phyloP scores from a whole-genome alignment of 2,329 filamentous ascomycete species.

The Fusarium neocosmosporiellum region DNA sequence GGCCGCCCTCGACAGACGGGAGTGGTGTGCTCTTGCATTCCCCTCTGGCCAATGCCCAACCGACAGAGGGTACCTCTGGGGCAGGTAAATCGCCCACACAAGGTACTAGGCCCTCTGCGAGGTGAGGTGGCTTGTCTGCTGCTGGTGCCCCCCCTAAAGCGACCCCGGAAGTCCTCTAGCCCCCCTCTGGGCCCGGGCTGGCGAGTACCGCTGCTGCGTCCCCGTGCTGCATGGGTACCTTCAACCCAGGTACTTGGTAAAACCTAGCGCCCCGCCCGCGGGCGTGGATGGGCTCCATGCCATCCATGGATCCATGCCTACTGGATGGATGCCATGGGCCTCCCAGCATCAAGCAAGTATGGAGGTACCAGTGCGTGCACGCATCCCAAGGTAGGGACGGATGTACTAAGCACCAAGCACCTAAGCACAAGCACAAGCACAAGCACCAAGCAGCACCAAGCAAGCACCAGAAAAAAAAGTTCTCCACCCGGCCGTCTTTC shows the following conservation, averaged over 20 bases:
- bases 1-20: neutral
- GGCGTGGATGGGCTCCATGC: neutral
- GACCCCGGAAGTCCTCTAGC: slow-evolving; percentile 29
- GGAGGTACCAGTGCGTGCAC: neutral
- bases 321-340: slow-evolving; percentile 19
- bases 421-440: slow-evolving; percentile 3
- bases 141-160: slow-evolving; percentile 20
- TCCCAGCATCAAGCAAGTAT: slow-evolving; percentile 23
- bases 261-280: slow-evolving; percentile 35
- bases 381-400: neutral
- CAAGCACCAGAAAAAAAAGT: slow-evolving; percentile 22
- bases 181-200: slow-evolving; percentile 21
- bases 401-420: slow-evolving; percentile 11
- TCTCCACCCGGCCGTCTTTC: slow-evolving; percentile 34
- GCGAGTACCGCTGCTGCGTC: slow-evolving; percentile 38
- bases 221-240: slow-evolving; percentile 34
- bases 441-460: slow-evolving; percentile 15
- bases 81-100: slow-evolving; percentile 29
- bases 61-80: slow-evolving; percentile 23
- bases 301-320: slow-evolving; percentile 8
- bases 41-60: slow-evolving; percentile 26
- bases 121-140: slow-evolving; percentile 35
- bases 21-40: slow-evolving; percentile 31
- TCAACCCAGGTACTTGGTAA: slow-evolving; percentile 37
- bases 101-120: slow-evolving; percentile 26